These are phyloP conservation scores for Myxozyma geophila DNA, from an alignment of 805 yeast species.

Conservation along the genomic window DNA sequence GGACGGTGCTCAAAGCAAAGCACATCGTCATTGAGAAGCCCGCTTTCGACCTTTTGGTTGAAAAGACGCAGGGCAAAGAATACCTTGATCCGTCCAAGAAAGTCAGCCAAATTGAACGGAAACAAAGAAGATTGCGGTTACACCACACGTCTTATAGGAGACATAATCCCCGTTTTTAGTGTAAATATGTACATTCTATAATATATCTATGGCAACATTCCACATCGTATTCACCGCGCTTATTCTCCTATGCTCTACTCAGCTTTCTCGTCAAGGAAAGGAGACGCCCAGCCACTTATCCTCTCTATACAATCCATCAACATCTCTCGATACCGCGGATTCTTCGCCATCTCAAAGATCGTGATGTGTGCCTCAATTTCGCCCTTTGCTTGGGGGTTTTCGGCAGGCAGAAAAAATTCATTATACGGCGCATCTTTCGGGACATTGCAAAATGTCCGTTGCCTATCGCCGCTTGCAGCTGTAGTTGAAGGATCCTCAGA, in stretches of 20 bases:
- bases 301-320: slow-evolving; percentile 24
- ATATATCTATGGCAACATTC: background rate
- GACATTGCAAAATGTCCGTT: slow-evolving; percentile 33
- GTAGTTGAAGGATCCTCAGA: slow-evolving; percentile 8
- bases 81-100: slow-evolving; percentile 17
- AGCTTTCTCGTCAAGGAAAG: background rate
- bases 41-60: slow-evolving; percentile 28
- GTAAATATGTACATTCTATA: no score
- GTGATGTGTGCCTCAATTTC: slow-evolving; percentile 35
- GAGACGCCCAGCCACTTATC: slow-evolving; percentile 18
- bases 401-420: slow-evolving; percentile 31
- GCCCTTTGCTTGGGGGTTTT: slow-evolving; percentile 27
- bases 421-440: slow-evolving; percentile 32
- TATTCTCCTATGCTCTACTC: no score
- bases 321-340: slow-evolving; percentile 23
- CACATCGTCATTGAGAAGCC: slow-evolving; percentile 33
- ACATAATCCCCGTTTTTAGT: background rate
- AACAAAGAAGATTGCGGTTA: slow-evolving; percentile 13
- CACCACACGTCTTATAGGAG: slow-evolving; percentile 1
- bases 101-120: slow-evolving; percentile 24
- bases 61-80: slow-evolving; percentile 27
- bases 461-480: slow-evolving; percentile 26
- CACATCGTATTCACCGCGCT: no score
- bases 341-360: slow-evolving; percentile 28
- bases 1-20: slow-evolving; percentile 29